Base-by-base conservation (phyloP, 768 basidiomycete species). In the Zangia roseola region DNA sequence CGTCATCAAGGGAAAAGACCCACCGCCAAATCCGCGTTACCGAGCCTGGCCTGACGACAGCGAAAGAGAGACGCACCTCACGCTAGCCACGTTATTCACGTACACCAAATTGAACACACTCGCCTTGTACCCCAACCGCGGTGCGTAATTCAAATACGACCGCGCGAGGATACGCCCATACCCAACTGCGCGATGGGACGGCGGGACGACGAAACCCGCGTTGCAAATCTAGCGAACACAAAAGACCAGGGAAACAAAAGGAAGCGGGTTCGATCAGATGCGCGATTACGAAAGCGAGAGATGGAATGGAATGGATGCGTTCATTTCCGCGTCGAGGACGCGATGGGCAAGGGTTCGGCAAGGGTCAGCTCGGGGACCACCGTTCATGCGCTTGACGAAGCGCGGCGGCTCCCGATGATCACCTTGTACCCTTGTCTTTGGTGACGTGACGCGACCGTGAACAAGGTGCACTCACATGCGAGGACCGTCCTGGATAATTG, bases 101-200 rank as follows among this genome's bases (percentile, higher is more conserved):
- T 88, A 95, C 31, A 97, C 92, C 36, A 97, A 77, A 65, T 97
- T 95, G 75, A 97, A 95, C 21, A 95, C 82, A 61, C 85, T 88
- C 5, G 80, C 85, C 56, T 79, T 73, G 69, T 88, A 88, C 28
- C 89, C 91, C 20, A 94, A 71, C 31, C 70, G 72, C 0, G 92
- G 94, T 2, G 81, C 94, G 59, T 91, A 91, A 63, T 87, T 71
- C 17, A 94, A 70, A 68, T 82, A 97, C 3, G 89, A 89, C 51
- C 76, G 77, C 4, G 88, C 92, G 31, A 97, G 79, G 7, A 80
- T 71, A 35, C 71, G 69, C 16, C 93, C 94, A 58, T 86, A 81
- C 25, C 86, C 83, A 30, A 73, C 69, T 3, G 82, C 82, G 21
- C 91, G 78, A 26, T 83, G 80, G 0, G 59, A 59, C 6, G 79